phyloP scores from a whole-genome alignment of 2,329 filamentous ascomycete genomes.

The Apiospora marii region DNA sequence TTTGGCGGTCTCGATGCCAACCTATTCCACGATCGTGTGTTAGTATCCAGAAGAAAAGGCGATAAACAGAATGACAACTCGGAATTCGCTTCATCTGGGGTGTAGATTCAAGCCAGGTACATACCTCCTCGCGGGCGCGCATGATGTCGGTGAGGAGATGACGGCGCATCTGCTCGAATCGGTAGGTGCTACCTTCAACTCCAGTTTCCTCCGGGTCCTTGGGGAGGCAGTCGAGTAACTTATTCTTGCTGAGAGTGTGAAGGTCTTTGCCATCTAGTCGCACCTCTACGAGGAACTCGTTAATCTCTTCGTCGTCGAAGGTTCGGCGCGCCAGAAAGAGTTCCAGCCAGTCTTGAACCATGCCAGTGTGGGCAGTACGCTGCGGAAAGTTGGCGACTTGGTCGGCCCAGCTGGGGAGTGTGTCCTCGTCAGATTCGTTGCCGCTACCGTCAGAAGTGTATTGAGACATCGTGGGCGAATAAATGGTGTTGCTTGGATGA shows the following conservation, averaged over 20 bases:
- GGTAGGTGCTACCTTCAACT: neutral
- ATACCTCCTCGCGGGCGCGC: neutral
- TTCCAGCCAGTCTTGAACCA: neutral
- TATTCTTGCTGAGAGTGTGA: neutral
- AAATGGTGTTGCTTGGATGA: neutral
- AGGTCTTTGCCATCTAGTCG: neutral
- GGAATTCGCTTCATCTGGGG: neutral
- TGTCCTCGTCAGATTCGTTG: neutral
- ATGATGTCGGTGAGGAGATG: neutral
- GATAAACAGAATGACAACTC: neutral
- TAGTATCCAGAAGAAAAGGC: neutral
- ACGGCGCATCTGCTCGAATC: neutral
- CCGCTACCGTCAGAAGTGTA: neutral
- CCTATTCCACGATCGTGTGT: neutral
- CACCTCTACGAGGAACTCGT: neutral
- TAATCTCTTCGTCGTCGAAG: neutral
- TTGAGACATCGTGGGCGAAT: neutral
- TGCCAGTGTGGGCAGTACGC: neutral
- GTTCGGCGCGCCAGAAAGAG: neutral
- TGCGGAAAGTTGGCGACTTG: neutral
- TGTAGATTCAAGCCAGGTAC: neutral
- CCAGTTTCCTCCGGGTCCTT: neutral
- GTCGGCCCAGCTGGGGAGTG: neutral
- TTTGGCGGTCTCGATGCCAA: neutral
- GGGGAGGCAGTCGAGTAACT: neutral